Conservation (phyloP, 371 early-diverging fungal species). For the Mucor irregularis region DNA sequence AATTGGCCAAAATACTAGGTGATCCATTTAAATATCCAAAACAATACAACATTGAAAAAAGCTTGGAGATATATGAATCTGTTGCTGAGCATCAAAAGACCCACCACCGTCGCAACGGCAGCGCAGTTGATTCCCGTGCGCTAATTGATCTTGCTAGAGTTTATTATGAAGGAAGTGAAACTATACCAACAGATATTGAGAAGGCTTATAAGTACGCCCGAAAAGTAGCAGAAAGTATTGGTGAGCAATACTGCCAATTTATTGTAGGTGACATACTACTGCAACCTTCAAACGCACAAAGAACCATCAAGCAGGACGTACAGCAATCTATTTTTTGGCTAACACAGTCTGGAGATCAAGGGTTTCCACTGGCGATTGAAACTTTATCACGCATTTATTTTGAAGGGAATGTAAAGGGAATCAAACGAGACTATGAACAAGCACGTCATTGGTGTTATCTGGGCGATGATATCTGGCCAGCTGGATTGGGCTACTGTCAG, state of each 20-base stretch:
- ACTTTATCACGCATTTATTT: constrained; percentile 40
- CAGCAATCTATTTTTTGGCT: constrained; percentile 49
- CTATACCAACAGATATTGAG: constrained; percentile 32
- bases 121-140: constrained; percentile 34
- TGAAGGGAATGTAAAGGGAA: constrained; percentile 29
- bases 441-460: constrained; percentile 45
- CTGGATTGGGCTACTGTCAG: constrained; percentile 52
- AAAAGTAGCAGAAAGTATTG: constrained; percentile 38
- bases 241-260: constrained; percentile 52
- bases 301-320: constrained; percentile 21
- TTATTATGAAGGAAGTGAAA: constrained; percentile 46
- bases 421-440: constrained; percentile 41
- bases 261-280: constrained; percentile 48
- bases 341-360: constrained; percentile 46
- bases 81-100: constrained; percentile 16
- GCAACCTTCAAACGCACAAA: constrained; percentile 6
- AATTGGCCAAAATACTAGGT: constrained; percentile 40
- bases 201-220: constrained; percentile 47
- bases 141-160: constrained; percentile 40
- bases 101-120: constrained; percentile 4
- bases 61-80: constrained; percentile 34
- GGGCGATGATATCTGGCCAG: constrained; percentile 54
- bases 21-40: constrained; percentile 45
- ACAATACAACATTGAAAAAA: constrained; percentile 37
- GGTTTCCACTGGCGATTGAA: constrained; percentile 49